These are phyloP conservation scores for Amyloporia xantha DNA, from an alignment of 768 basidiomycete genomes.

Conservation along the genomic window DNA sequence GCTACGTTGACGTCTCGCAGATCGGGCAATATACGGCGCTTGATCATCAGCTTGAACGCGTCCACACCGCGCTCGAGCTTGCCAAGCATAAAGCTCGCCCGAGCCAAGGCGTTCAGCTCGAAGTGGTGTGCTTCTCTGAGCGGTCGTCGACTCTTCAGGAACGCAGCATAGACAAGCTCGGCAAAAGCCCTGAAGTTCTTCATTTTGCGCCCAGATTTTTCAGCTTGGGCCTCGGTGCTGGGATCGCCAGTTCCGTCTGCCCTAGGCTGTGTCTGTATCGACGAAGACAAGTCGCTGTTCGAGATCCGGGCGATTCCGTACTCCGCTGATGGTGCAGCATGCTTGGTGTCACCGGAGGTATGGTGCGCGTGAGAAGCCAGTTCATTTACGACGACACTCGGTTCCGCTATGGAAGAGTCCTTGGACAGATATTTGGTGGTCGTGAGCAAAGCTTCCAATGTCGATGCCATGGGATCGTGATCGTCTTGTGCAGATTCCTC, in stretches of 20 bases:
- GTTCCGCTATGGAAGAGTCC: background rate
- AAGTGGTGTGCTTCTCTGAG: constrained; percentile 40
- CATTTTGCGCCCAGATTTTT: background rate
- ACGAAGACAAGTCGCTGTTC: background rate
- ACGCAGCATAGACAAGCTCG: constrained; percentile 39
- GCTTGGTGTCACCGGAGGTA: background rate
- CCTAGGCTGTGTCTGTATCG: background rate
- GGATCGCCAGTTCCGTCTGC: too few relatives aligned
- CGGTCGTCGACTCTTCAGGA: constrained; percentile 37
- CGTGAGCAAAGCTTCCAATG: background rate
- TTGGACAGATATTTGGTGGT: background rate
- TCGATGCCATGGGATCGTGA: background rate
- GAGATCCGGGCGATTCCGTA: background rate
- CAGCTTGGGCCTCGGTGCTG: constrained; percentile 3
- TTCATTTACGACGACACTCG: background rate
- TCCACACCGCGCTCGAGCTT: constrained; percentile 39
- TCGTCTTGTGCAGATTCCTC: background rate
- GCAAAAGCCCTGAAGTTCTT: constrained; percentile 31
- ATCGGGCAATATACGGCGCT: constrained; percentile 50
- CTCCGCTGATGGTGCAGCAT: background rate
- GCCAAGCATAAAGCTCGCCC: constrained; percentile 55
- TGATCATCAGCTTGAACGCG: constrained; percentile 39
- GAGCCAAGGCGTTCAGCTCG: constrained; percentile 53
- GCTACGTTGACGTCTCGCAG: constrained; percentile 59
- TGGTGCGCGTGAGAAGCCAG: background rate